A percentile compares a stretch with the other conserved stretches of the same genome.
Conservation (phyloP, 768 basidiomycete species). For the Phaffia tasmanica region DNA sequence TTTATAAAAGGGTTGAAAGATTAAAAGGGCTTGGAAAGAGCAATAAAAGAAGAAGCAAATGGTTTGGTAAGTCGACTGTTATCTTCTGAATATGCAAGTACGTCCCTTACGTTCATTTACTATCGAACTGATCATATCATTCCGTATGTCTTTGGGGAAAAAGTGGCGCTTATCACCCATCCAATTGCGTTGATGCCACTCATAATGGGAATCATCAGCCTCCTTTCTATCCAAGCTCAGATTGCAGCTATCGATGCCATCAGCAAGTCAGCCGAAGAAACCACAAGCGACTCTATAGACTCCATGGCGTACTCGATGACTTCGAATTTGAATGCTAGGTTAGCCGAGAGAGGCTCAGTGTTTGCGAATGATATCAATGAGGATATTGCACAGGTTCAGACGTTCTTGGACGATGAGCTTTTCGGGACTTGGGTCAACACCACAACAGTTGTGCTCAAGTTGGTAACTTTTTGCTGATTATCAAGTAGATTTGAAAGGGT, state of each 20-base stretch:
- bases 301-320: slow-evolving; percentile 64
- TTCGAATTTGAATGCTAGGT: slow-evolving; percentile 64
- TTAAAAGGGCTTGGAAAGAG: slow-evolving; percentile 30
- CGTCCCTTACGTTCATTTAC: background rate
- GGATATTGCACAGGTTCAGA: slow-evolving; percentile 59
- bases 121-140: background rate
- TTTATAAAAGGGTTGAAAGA: slow-evolving; percentile 10
- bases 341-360: slow-evolving; percentile 63
- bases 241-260: slow-evolving; percentile 66
- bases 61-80: slow-evolving; percentile 49
- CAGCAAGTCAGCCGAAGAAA: slow-evolving; percentile 53
- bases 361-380: slow-evolving; percentile 71
- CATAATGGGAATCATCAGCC: slow-evolving; percentile 80
- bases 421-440: slow-evolving; percentile 85
- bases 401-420: slow-evolving; percentile 67
- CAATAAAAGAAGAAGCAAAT: slow-evolving; percentile 38
- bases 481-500: background rate
- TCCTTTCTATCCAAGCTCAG: slow-evolving; percentile 78
- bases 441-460: slow-evolving; percentile 77
- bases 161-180: slow-evolving; percentile 74
- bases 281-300: slow-evolving; percentile 50
- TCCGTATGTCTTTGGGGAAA: background rate
- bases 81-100: background rate
- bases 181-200: slow-evolving; percentile 82
- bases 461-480: slow-evolving; percentile 44